Base-by-base conservation (phyloP, 2,329 filamentous ascomycete species). In the Arthrobotrys iridis region DNA sequence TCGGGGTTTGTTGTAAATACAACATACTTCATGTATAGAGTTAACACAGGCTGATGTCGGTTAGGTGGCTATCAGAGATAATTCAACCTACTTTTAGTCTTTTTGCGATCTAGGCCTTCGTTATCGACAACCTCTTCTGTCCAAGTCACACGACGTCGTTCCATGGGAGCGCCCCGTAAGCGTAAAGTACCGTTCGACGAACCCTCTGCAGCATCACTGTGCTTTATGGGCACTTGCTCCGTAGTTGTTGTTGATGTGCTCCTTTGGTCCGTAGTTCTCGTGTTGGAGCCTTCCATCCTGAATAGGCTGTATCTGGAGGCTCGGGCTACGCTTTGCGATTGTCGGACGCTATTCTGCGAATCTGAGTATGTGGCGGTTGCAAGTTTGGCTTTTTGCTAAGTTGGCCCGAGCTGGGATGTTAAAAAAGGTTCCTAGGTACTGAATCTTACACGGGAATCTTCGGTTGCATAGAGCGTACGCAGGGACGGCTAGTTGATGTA, bases 91-190 rank as follows among this genome's bases (percentile, higher is more conserved):
- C 93, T 92, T 88, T 99, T 99, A 15, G 92, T 96, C 77, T 89
- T 94, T 84, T 98, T 99, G 83, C 92, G 91, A 5, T 93, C 93
- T 82, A 98, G 87, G 2, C 93, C 93, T 83, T 99, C 95, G 80
- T 99, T 99, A 83, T 99, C 93, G 1, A 99, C 86, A 4, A 97
- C 93, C 80, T 92, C 91, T 80, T 95, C 92, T 4, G 93, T 93
- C 95, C 95, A 99, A 82, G 91, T 90, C 66, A 99, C 95, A 60
- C 89, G 86, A 60, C 90, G 86, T 60, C 77, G 70, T 45, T 78
- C 63, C 2, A 40, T 33, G 13, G 30, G 71, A 18, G 68, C 78
- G 18, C 79, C 79, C 37, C 79, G 76, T n/a, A 79, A 46, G 33
- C 79, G 72, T 15, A 79, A 64, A 10, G 78, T 77, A 33, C 79